A percentile compares a stretch with the other conserved stretches of the same genome.
phyloP scores from a whole-genome alignment of 164 flowering plant genomes.

The Piper betle region DNA sequence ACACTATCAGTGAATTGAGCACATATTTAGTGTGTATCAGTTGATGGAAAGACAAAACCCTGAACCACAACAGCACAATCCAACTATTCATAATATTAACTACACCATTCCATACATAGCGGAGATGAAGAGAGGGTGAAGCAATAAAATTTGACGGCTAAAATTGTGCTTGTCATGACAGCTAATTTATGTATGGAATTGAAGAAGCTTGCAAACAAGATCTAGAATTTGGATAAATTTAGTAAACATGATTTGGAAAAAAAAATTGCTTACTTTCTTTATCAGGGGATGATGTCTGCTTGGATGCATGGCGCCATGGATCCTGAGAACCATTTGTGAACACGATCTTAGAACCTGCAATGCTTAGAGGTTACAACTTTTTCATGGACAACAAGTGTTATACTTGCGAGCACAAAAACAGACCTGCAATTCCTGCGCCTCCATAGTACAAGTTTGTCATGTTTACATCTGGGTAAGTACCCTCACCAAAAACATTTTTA shows the following conservation, averaged over 20 bases:
- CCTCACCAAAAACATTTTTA: constrained; percentile 84
- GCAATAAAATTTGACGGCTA: too few species aligned
- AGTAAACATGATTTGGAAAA: not conserved
- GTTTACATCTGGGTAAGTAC: constrained; percentile 70
- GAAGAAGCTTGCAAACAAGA: not conserved
- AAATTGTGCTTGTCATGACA: too few species aligned
- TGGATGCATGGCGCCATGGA: constrained; percentile 98
- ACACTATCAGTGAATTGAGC: too few species aligned
- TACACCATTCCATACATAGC: too few species aligned
- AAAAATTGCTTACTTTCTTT: constrained; percentile 2
- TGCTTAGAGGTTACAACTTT: too few species aligned
- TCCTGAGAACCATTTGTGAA: constrained; percentile 98
- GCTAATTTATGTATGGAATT: too few species aligned
- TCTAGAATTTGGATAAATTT: not conserved
- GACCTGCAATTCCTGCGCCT: constrained; percentile 84
- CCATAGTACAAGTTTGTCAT: constrained; percentile 83
- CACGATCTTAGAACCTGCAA: constrained; percentile 60
- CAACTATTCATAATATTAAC: too few species aligned
- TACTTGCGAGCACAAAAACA: not conserved
- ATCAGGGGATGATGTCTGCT: constrained; percentile 69
- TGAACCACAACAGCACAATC: too few species aligned
- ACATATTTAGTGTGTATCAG: too few species aligned
- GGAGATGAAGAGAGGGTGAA: too few species aligned
- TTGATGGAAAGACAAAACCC: too few species aligned
- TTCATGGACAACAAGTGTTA: not conserved